phyloP scores from a whole-genome alignment of 1,284 basidiomycete species.

The Moesziomyces sp. region DNA sequence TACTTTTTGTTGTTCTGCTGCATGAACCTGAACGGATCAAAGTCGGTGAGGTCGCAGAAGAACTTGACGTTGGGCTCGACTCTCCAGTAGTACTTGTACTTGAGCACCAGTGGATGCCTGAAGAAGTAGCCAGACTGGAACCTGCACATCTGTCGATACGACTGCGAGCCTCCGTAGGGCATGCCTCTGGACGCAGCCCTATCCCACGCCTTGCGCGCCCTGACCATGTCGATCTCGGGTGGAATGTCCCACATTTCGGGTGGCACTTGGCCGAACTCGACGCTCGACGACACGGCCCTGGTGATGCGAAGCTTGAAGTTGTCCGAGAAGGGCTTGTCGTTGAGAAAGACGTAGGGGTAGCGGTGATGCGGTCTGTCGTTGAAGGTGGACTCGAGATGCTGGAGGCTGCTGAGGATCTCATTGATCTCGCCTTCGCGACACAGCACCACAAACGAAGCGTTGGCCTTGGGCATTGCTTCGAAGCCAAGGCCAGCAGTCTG shows the following conservation, averaged over 20 bases:
- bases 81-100: slow-evolving; percentile 93
- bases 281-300: slow-evolving; percentile 60
- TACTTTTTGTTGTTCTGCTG: slow-evolving; percentile 77
- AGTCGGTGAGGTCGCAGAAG: slow-evolving; percentile 77
- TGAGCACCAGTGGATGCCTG: slow-evolving; percentile 71
- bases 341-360: slow-evolving; percentile 69
- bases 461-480: slow-evolving; percentile 54
- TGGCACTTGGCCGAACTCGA: slow-evolving; percentile 81
- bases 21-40: slow-evolving; percentile 90
- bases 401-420: slow-evolving; percentile 56
- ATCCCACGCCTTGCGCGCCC: slow-evolving; percentile 75
- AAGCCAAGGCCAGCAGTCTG: slow-evolving; percentile 2
- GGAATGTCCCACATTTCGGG: slow-evolving; percentile 85
- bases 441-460: slow-evolving; percentile 66
- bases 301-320: slow-evolving; percentile 67
- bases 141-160: slow-evolving; percentile 76
- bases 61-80: slow-evolving; percentile 81
- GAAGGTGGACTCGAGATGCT: slow-evolving; percentile 59
- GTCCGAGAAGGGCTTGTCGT: slow-evolving; percentile 67
- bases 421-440: slow-evolving; percentile 66
- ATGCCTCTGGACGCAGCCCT: slow-evolving; percentile 77
- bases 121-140: slow-evolving; percentile 86
- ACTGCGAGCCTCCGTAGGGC: slow-evolving; percentile 82
- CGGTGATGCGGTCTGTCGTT: slow-evolving; percentile 51
- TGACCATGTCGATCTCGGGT: slow-evolving; percentile 74